phyloP scores from a whole-genome alignment of 805 yeast genomes.

The Barnettozyma vustinii region DNA sequence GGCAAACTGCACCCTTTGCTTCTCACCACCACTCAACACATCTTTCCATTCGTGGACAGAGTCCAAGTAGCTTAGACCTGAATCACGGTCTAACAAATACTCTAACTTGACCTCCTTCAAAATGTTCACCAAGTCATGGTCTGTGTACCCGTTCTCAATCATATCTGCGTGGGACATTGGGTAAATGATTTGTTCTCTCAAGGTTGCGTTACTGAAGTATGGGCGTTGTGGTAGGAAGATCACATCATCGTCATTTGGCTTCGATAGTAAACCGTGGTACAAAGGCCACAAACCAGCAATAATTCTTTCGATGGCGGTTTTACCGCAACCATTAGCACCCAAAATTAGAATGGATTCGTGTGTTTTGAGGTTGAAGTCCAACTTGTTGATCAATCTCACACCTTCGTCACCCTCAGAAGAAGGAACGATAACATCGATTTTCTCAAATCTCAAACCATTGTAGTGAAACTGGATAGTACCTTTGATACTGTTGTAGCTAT shows the following conservation, averaged over 20 bases:
- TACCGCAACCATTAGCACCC: constrained; percentile 89
- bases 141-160: constrained; percentile 65
- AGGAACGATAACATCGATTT: constrained; percentile 79
- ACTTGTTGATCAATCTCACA: constrained; percentile 51
- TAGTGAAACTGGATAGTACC: constrained; percentile 80
- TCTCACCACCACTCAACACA: constrained; percentile 94
- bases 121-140: constrained; percentile 60
- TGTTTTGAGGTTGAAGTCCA: constrained; percentile 49
- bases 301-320: constrained; percentile 77
- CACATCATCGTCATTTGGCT: constrained; percentile 66
- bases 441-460: constrained; percentile 76
- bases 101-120: constrained; percentile 75
- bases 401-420: constrained; percentile 55
- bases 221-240: constrained; percentile 82
- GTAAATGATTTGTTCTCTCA: constrained; percentile 87
- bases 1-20: constrained; percentile 86
- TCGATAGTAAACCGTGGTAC: constrained; percentile 74
- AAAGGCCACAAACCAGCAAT: constrained; percentile 91
- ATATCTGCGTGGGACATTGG: constrained; percentile 77
- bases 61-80: constrained; percentile 41
- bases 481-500: constrained; percentile 47
- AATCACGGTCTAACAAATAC: constrained; percentile 64
- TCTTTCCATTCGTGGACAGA: constrained; percentile 73
- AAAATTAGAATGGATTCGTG: constrained; percentile 66
- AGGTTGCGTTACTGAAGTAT: constrained; percentile 75